Percentiles rank a stretch among this genome's conserved stretches.
phyloP scores from a whole-genome alignment of 2,329 filamentous ascomycete species.

The Ophiostoma angusticollis region DNA sequence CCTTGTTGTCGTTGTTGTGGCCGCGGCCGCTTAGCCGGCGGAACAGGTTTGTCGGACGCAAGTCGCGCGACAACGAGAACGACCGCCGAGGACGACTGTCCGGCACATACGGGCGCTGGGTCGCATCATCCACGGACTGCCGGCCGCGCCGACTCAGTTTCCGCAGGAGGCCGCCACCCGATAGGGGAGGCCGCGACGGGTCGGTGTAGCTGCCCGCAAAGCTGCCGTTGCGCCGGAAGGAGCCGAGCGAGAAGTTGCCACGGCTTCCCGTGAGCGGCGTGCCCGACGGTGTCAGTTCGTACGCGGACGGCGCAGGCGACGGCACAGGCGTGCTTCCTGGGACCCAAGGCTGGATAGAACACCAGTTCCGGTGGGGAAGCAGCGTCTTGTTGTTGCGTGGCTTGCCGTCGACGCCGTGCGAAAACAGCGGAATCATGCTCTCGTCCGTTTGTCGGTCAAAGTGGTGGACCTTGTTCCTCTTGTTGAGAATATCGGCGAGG shows the following conservation, averaged over 20 bases:
- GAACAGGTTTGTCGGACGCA: slow-evolving; percentile 22
- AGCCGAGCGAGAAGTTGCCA: slow-evolving; percentile 28
- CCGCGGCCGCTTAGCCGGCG: slow-evolving; percentile 28
- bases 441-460: slow-evolving; percentile 74
- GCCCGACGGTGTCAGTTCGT: slow-evolving; percentile 28
- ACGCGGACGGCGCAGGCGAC: slow-evolving; percentile 44
- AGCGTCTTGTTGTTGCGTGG: slow-evolving; percentile 82
- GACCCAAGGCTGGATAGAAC: slow-evolving; percentile 73
- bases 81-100: slow-evolving; percentile 17
- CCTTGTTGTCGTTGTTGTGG: too few species aligned
- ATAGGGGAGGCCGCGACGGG: slow-evolving; percentile 35
- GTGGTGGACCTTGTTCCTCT: slow-evolving; percentile 70
- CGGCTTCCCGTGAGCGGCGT: slow-evolving; percentile 23
- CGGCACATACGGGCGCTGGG: slow-evolving; percentile 15
- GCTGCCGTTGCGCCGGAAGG: slow-evolving; percentile 15
- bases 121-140: slow-evolving; percentile 24
- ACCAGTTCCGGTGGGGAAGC: slow-evolving; percentile 88
- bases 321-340: slow-evolving; percentile 64
- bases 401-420: slow-evolving; percentile 77
- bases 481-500: slow-evolving; percentile 85
- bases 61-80: slow-evolving; percentile 44
- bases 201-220: slow-evolving; percentile 25
- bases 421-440: slow-evolving; percentile 90
- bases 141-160: slow-evolving; percentile 24
- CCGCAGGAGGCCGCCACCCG: slow-evolving; percentile 31